Percentiles rank a stretch among this genome's conserved stretches.
Evolutionary conservation across 495 filamentous ascomycete species (phyloP).

Genomic region (Aspergillus carlsbadensis): DNA sequence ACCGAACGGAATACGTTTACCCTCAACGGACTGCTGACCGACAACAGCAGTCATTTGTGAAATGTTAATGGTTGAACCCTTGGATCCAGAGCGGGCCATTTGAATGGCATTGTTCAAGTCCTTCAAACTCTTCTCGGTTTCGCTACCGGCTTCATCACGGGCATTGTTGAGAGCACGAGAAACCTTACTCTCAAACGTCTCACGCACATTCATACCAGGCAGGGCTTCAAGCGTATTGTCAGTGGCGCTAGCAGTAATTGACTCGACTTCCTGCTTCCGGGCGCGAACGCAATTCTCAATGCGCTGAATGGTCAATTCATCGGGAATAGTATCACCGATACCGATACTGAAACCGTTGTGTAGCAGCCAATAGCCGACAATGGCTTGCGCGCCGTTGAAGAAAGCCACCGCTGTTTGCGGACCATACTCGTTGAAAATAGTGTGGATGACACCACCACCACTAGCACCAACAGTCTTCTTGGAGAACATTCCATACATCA

Average conservation of each 20-base stretch:
- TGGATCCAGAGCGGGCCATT: slow-evolving; percentile 95
- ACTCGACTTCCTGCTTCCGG: slow-evolving; percentile 76
- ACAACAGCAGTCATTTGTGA: slow-evolving; percentile 98
- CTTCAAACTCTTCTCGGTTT: slow-evolving; percentile 86
- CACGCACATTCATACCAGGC: slow-evolving; percentile 96
- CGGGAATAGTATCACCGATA: slow-evolving; percentile 97
- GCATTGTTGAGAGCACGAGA: slow-evolving; percentile 90
- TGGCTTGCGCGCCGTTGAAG: slow-evolving; percentile 90
- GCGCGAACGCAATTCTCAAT: slow-evolving; percentile 75
- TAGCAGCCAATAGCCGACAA: slow-evolving; percentile 96
- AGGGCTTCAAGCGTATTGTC: slow-evolving; percentile 81
- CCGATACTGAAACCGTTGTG: slow-evolving; percentile 98
- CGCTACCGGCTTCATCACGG: slow-evolving; percentile 93
- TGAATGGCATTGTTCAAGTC: slow-evolving; percentile 93
- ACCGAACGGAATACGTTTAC: slow-evolving; percentile 98
- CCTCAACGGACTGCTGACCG: slow-evolving; percentile 95
- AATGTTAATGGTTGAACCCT: slow-evolving; percentile 98
- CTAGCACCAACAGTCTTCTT: slow-evolving; percentile 94
- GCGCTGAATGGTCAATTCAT: slow-evolving; percentile 72
- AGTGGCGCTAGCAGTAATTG: slow-evolving; percentile 72
- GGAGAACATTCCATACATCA: slow-evolving; percentile 83
- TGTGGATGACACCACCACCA: slow-evolving; percentile 85
- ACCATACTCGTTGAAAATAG: slow-evolving; percentile 94
- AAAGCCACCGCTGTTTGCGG: slow-evolving; percentile 81
- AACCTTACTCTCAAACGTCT: slow-evolving; percentile 95